Evolutionary conservation across 129 eudicot genomes (phyloP), one percentile per base, ranked within the genome.

Genomic region (sunflower (Helianthus annuus)): DNA sequence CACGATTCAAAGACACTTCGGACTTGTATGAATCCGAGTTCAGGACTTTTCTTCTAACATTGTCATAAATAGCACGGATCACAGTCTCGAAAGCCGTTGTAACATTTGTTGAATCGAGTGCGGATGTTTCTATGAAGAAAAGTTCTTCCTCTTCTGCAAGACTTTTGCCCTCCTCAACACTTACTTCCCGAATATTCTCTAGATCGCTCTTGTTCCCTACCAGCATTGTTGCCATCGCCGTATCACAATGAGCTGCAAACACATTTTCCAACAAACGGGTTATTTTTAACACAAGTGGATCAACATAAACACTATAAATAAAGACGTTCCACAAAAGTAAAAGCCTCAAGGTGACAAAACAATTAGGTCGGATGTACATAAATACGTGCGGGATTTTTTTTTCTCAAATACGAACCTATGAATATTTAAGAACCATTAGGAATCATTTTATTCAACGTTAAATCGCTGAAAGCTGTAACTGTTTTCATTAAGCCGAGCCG

Each of bases 111-210:
- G 94, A 79, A 69, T 89, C 88, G 15, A 92, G 86, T 27, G 97
- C 97, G 0, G 96, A 92, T 68, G 97, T 92, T 78, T 92, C 97
- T 14, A 91, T 88, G 87, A 91, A 91, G 78, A 88, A 88, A 32
- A 91, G 81, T n/a, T 85, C 88, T 78, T 89, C 94, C 69, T 87
- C 92, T 77, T 92, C 94, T 5, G 97, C 98, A 12, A 92, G 85
- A 53, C 56, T 79, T 73, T 81, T 92, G 22, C 96, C 98, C 11
- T 85, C 91, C 13, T 88, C 97, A 13, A 79, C 64, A 8, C 87
- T 88, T 60, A 91, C 96, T 15, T 86, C 87, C 72, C 97, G 85
- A 2, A 88, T 88, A 65, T 83, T 76, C 72, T 88, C 96, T 79
- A 91, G 64, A 73, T 91, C 96, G 45, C 92, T 76, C 83, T 91